Conservation (phyloP, 257 asterid species). For the Solanum lignicaule region DNA sequence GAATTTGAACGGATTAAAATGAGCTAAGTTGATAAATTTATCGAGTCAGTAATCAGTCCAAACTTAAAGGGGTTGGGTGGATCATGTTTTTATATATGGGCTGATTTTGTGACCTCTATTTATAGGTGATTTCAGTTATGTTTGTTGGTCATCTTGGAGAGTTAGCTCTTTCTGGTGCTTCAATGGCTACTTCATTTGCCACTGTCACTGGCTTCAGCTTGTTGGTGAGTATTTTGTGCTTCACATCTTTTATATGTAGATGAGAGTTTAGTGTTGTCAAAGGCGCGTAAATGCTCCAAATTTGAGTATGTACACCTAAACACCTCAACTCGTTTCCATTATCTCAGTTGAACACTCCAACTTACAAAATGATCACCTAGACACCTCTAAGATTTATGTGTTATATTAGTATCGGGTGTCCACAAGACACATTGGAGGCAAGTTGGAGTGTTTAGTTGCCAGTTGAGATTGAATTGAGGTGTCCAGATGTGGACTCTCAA, state of each 20-base stretch:
- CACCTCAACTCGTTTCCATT: background rate
- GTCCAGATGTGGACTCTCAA: background rate
- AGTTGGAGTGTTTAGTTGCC: background rate
- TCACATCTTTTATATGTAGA: background rate
- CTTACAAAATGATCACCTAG: background rate
- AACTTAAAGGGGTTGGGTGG: background rate
- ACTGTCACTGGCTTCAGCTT: constrained; percentile 14
- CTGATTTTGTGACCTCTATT: background rate
- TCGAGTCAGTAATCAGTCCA: background rate
- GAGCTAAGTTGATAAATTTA: background rate
- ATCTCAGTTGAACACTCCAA: background rate
- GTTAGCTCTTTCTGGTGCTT: constrained; percentile 16
- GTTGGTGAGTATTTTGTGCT: background rate
- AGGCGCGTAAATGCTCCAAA: background rate
- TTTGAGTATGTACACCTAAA: background rate
- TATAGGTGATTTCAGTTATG: constrained; percentile 7
- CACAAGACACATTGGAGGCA: background rate
- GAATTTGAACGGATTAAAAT: background rate
- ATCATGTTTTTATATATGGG: background rate
- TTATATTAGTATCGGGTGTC: background rate
- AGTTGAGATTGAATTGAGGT: background rate
- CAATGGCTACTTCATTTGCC: constrained; percentile 16
- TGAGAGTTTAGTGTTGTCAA: background rate
- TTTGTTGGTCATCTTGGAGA: constrained; percentile 17
- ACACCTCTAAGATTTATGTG: background rate